phyloP scores from a whole-genome alignment of 2,329 filamentous ascomycete genomes.

The Penicillium janthinellum region DNA sequence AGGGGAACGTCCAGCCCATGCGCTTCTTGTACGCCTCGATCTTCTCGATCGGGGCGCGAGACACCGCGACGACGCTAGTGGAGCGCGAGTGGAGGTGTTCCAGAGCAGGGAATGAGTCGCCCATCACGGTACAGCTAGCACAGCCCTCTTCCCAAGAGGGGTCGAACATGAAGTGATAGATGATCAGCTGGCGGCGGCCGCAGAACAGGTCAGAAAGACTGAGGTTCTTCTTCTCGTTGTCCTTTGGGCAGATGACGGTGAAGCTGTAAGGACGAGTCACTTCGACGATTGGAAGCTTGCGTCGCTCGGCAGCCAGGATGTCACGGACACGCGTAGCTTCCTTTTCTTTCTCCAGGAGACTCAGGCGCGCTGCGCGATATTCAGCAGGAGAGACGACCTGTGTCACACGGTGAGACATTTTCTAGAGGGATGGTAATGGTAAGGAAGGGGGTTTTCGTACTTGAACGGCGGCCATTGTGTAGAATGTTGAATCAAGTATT shows the following conservation, averaged over 20 bases:
- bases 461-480: too few species aligned
- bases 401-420: background rate
- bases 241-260: too few species aligned
- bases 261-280: background rate
- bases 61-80: background rate
- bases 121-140: background rate
- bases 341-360: background rate
- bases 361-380: background rate
- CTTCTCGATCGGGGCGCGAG: background rate
- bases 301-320: background rate
- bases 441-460: too few species aligned
- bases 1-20: background rate
- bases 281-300: background rate
- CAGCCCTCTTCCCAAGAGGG: background rate
- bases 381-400: background rate
- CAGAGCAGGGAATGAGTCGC: background rate
- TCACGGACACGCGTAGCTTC: background rate
- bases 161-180: background rate
- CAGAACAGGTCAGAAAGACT: background rate
- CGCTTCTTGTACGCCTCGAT: background rate
- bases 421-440: too few species aligned
- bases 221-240: too few species aligned
- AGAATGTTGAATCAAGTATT: too few species aligned
- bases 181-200: background rate
- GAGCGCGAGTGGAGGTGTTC: background rate